Evolutionary conservation across 1,284 basidiomycete genomes (phyloP), one percentile per base, ranked within the genome.

Genomic region (Malassezia cuniculi): DNA sequence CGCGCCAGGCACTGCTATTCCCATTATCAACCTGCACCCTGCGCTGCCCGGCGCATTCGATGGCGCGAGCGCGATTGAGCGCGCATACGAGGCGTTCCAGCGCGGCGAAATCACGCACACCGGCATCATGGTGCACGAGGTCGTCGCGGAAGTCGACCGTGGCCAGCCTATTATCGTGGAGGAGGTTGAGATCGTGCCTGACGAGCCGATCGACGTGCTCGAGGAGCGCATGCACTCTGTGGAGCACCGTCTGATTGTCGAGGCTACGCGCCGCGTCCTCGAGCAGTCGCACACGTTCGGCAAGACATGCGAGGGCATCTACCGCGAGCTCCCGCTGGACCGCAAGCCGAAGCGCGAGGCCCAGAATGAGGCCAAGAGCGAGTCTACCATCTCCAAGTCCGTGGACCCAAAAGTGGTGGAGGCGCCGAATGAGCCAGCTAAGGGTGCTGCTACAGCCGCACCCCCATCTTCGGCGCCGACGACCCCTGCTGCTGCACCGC

Each of bases 21-120:
- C 85, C 0, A 82, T 93, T 52, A 93, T 97, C 72, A 97, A 97
- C 66, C 73, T 97, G 8, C 93, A 97, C 61, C 90, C 93, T 7
- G 93, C 90, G 5, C 72, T 97, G 2, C 93, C 93, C 0, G 85
- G 85, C 0, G 79, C 82, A 5, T 97, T 97, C 55, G 89, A 94
- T 56, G 93, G 93, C 7, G 79, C 85, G 4, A 75, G 83, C 58
- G 87, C 89, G 1, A 85, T 95, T 41, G 77, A 81, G 42, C 74
- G 90, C 16, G 85, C 87, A 2, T 89, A 78, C 62, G 84, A 85
- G 48, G 87, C 87, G 1, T 90, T 81, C 66, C 75, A 83, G 59
- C 75, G 74, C 42, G 85, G 84, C 4, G 31, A 48, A 11, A 48
- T 50, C 17, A 44, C 56, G 27, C 52, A 54, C 29, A 81, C 84